Evolutionary conservation across 495 filamentous ascomycete genomes (phyloP), one percentile per base, ranked within the genome.

Genomic region (Massariosphaeria phaeospora): DNA sequence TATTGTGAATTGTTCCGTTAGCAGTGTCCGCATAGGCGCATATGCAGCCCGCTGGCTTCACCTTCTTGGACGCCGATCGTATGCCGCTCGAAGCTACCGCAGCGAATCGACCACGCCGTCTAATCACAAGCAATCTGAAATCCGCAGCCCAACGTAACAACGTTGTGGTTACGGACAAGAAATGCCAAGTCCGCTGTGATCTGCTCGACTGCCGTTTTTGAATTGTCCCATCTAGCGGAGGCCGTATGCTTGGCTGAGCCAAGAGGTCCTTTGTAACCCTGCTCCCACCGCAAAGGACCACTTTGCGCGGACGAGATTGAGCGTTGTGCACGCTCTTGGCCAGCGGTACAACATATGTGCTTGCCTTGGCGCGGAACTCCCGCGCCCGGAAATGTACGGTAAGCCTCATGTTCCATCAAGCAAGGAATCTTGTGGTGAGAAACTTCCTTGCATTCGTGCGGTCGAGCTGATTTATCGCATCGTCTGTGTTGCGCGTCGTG

Each of bases 261-360:
- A 50, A 57, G 54, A 44, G 10, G 11, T 11, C 5, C 9, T 15
- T 17, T 57, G 38, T 49, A 42, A 48, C 35, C 23, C 48, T 11
- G 33, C 24, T 15, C 15, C 54, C 43, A 34, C 25, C 43, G 45
- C 45, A 31, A 39, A 33, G 39, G 54, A 29, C 7, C 10, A 6
- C 43, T 18, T 48, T 20, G 53, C 24, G 44, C 44, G 34, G 35
- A 29, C 9, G 21, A 11, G 15, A 5, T 9, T 15, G 20, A 27
- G 33, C 18, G 41, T 56, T 17, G 36, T 18, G 45, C 33, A 49
- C 23, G 36, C 15, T 39, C 54, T 57, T 57, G 54, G 54, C 54
- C 29, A 23, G 49, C 30, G 36, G 45, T 57, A 27, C 45, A 24
- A 44, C 35, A 17, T 23, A 23, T 5, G 12, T 30, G 49, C 2